Evolutionary conservation across 1,284 basidiomycete genomes (phyloP).

Genomic region (Gymnopus androsaceus): DNA sequence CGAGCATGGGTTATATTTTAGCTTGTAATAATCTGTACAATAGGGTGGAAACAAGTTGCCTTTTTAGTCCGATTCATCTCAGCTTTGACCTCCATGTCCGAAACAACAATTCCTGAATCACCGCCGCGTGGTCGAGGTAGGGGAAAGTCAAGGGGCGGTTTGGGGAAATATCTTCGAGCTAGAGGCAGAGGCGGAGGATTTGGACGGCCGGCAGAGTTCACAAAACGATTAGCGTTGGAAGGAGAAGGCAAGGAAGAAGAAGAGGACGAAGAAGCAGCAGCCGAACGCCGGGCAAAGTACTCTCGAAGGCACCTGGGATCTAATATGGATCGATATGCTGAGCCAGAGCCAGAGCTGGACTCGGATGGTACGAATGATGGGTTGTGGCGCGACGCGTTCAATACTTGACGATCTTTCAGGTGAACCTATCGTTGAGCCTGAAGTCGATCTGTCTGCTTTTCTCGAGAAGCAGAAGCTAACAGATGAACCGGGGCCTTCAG

Average conservation of each 20-base stretch:
- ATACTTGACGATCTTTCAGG: constrained; percentile 39
- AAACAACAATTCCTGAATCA: background rate
- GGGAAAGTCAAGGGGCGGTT: constrained; percentile 63
- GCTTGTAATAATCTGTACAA: background rate
- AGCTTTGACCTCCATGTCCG: background rate
- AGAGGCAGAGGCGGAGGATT: constrained; percentile 58
- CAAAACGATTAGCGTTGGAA: constrained; percentile 58
- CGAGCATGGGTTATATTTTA: background rate
- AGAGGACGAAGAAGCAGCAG: constrained; percentile 49
- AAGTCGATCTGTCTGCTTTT: constrained; percentile 70
- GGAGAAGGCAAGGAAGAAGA: constrained; percentile 49
- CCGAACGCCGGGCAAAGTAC: constrained; percentile 52
- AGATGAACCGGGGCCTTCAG: constrained; percentile 34
- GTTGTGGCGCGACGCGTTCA: background rate
- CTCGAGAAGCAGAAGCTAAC: constrained; percentile 60
- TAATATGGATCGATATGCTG: constrained; percentile 72
- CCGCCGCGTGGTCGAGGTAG: constrained; percentile 41
- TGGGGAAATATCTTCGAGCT: constrained; percentile 73
- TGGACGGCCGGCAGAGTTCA: constrained; percentile 66
- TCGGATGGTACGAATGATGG: constrained; percentile 55
- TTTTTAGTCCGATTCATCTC: background rate
- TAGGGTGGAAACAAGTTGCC: background rate
- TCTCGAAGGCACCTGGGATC: constrained; percentile 58
- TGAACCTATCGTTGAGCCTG: constrained; percentile 67
- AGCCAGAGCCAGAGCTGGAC: constrained; percentile 63